phyloP scores from a whole-genome alignment of 2,329 filamentous ascomycete species.

The Pyrenophora seminiperda region DNA sequence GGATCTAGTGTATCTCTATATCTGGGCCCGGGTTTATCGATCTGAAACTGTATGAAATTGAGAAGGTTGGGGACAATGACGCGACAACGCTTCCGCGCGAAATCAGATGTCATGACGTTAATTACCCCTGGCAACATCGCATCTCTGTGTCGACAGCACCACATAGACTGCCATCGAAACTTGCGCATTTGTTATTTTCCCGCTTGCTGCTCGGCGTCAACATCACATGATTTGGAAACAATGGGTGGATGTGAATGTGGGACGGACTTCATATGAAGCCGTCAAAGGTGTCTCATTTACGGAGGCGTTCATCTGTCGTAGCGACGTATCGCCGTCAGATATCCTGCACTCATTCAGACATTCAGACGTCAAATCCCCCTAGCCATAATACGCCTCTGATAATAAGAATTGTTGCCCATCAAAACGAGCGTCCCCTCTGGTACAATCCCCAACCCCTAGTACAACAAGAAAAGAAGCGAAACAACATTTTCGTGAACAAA shows the following conservation, averaged over 20 bases:
- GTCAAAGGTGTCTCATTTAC: constrained; percentile 14
- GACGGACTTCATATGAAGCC: constrained; percentile 3
- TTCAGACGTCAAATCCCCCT: constrained; percentile 10
- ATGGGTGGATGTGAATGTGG: not conserved
- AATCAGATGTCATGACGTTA: constrained; percentile 13
- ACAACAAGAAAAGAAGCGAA: constrained; percentile 17
- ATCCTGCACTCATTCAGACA: constrained; percentile 9
- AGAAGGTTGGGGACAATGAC: constrained; percentile 6
- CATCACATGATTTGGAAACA: not conserved
- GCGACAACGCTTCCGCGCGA: not conserved
- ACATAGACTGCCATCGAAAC: not conserved
- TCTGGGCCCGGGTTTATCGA: constrained; percentile 2
- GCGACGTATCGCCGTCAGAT: constrained; percentile 11
- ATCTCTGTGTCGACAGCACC: not conserved
- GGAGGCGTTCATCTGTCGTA: constrained; percentile 10
- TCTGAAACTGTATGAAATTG: constrained; percentile 5
- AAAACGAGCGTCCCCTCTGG: constrained; percentile 20
- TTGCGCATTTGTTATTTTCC: not conserved
- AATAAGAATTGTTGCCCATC: constrained; percentile 13
- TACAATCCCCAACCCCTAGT: constrained; percentile 20
- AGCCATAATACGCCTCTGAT: constrained; percentile 13
- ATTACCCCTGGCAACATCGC: not conserved
- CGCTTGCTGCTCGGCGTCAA: not conserved
- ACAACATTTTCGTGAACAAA: constrained; percentile 17
- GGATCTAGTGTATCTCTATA: not conserved